A percentile compares a stretch with the other conserved stretches of the same genome.
Conservation (phyloP, 345 rosid genomes). For the Moricandia moricandioides region DNA sequence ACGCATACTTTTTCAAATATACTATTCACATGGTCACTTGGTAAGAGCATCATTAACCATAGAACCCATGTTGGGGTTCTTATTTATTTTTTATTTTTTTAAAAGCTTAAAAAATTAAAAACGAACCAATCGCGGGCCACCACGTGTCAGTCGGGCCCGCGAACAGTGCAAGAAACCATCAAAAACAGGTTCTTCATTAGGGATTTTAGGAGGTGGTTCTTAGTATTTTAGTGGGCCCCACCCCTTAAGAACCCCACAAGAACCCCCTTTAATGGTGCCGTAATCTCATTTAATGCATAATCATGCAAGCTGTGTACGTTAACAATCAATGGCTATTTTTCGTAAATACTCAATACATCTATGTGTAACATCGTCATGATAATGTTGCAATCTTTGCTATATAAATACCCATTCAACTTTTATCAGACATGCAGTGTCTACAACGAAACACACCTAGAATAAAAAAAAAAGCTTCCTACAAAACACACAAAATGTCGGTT, state of each 20-base stretch:
- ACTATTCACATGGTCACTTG: constrained; percentile 31
- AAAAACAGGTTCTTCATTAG: too few species aligned
- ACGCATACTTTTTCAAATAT: constrained; percentile 24
- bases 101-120: too few species aligned
- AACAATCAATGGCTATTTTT: constrained; percentile 18
- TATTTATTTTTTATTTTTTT: too few species aligned
- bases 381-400: neutral
- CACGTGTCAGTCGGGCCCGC: too few species aligned
- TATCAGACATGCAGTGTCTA: constrained; percentile 21
- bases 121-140: too few species aligned
- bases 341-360: constrained; percentile 22
- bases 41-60: too few species aligned
- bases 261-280: too few species aligned
- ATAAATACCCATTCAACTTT: constrained; percentile 16
- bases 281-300: constrained; percentile 36
- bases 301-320: constrained; percentile 38
- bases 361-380: constrained; percentile 21
- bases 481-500: constrained; percentile 16
- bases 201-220: too few species aligned
- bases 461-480: neutral
- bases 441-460: constrained; percentile 10
- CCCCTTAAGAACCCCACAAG: too few species aligned
- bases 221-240: too few species aligned
- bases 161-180: too few species aligned
- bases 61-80: too few species aligned